These are phyloP conservation scores for Trypanosoma rangeli DNA, from an alignment of 208 protist genomes.

Conservation along the genomic window DNA sequence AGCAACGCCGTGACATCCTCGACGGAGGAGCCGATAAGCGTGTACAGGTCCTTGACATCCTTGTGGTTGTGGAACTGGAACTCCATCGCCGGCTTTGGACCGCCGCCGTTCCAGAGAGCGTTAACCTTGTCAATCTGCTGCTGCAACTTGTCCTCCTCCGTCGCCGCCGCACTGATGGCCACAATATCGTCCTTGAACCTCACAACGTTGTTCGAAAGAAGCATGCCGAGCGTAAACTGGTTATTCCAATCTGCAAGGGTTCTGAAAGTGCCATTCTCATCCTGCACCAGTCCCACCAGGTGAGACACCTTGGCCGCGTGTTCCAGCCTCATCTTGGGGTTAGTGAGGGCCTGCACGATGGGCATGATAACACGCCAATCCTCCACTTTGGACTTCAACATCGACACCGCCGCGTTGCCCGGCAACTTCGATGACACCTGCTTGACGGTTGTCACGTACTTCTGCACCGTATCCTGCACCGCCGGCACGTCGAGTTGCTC, in stretches of 20 bases:
- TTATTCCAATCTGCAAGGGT: conserved; percentile 72
- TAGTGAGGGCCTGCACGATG: conserved; percentile 92
- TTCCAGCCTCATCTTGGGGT: conserved; percentile 90
- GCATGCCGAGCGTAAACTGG: conserved; percentile 88
- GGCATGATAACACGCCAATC: conserved; percentile 93
- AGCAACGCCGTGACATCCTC: conserved; percentile 94
- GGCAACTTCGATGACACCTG: conserved; percentile 87
- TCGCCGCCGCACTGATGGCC: conserved; percentile 92
- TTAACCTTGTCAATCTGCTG: conserved; percentile 96
- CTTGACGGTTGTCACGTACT: conserved; percentile 88
- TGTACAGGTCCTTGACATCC: conserved; percentile 92
- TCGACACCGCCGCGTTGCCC: conserved; percentile 78
- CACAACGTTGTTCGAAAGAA: conserved; percentile 87
- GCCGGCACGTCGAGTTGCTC: conserved; percentile 66
- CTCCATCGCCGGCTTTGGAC: conserved; percentile 90
- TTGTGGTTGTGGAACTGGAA: conserved; percentile 94
- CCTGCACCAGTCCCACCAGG: conserved; percentile 67
- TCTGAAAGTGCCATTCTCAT: conserved; percentile 55
- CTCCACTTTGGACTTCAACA: conserved; percentile 88
- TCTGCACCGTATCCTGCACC: conserved; percentile 83
- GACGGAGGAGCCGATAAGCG: conserved; percentile 84
- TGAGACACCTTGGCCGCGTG: conserved; percentile 80
- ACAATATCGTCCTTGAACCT: conserved; percentile 88
- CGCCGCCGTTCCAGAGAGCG: conserved; percentile 89
- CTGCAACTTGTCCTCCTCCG: conserved; percentile 97